Evolutionary conservation across 352 stramenopile species (phyloP).

Genomic region (Globisporangium cederbergense): DNA sequence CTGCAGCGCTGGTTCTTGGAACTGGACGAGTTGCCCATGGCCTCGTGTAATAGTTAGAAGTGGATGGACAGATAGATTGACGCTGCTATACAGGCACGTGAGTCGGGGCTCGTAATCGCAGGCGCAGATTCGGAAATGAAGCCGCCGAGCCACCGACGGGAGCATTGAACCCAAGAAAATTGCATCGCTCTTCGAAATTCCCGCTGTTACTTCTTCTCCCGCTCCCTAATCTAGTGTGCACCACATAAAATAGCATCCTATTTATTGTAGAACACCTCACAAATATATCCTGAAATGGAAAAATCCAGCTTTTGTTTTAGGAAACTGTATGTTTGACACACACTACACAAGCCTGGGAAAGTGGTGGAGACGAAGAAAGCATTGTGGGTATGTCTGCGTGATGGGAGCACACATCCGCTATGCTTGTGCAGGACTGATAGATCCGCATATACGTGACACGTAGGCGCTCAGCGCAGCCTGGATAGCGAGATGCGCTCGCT

Average conservation of each 20-base stretch:
- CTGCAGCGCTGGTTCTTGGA: not conserved
- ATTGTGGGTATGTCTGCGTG: constrained; percentile 3
- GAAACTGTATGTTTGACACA: not conserved
- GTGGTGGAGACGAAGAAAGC: not conserved
- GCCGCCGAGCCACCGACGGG: not conserved
- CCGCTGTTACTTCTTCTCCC: not conserved
- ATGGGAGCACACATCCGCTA: not conserved
- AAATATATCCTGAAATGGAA: not conserved
- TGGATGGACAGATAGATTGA: no score
- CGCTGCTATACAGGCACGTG: not conserved
- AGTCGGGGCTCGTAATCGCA: not conserved
- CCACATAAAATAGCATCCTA: not conserved
- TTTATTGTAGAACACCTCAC: not conserved
- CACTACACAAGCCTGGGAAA: not conserved
- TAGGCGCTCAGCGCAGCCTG: not conserved
- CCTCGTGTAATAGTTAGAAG: not conserved
- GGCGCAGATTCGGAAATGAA: constrained; percentile 2
- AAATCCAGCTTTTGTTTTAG: constrained; percentile 4
- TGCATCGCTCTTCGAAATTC: not conserved
- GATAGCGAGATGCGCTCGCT: not conserved
- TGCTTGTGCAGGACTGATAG: not conserved
- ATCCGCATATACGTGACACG: not conserved
- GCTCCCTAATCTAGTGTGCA: not conserved
- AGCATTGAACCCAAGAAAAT: not conserved
- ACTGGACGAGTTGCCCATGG: constrained; percentile 35